Percentiles rank a stretch among this genome's conserved stretches.
These are phyloP conservation scores for Pseudoscleropodium purum DNA, from an alignment of 225 moss, liverwort and hornwort species.

Conservation along the genomic window DNA sequence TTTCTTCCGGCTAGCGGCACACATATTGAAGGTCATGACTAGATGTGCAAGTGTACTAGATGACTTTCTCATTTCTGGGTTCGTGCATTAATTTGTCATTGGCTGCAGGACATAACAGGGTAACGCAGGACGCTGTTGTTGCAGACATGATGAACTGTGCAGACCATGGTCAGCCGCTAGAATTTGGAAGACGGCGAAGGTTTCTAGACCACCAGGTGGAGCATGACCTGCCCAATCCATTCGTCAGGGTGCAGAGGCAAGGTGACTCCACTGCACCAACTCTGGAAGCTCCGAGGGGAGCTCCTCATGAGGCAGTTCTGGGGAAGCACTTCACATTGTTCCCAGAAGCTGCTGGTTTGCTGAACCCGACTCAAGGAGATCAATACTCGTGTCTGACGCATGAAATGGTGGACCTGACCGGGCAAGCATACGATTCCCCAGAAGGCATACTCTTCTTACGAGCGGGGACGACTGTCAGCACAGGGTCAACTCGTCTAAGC, in stretches of 20 bases:
- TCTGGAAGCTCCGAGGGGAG: neutral
- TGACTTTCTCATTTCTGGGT: neutral
- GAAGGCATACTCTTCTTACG: conserved; percentile 1
- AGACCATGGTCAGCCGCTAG: neutral
- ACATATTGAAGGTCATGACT: neutral
- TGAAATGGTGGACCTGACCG: conserved; percentile 27
- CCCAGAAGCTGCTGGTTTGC: conserved; percentile 19
- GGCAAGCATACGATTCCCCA: conserved; percentile 6
- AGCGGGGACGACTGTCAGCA: conserved; percentile 9
- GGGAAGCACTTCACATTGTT: conserved; percentile 27
- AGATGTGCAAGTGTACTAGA: neutral
- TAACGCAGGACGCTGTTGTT: neutral
- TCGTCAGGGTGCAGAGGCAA: neutral
- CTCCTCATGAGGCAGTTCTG: neutral
- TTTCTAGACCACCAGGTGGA: conserved; percentile 8
- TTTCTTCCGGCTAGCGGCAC: neutral
- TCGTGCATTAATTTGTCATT: neutral
- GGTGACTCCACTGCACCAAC: neutral
- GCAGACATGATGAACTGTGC: neutral
- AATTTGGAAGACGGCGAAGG: neutral
- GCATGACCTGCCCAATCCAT: neutral
- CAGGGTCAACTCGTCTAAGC: conserved; percentile 29
- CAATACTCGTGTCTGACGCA: conserved; percentile 35
- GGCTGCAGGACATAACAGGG: conserved; percentile 9
- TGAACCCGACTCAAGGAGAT: conserved; percentile 3